Conservation (phyloP, 805 yeast genomes). For the Schwanniomyces pseudopolymorphus region DNA sequence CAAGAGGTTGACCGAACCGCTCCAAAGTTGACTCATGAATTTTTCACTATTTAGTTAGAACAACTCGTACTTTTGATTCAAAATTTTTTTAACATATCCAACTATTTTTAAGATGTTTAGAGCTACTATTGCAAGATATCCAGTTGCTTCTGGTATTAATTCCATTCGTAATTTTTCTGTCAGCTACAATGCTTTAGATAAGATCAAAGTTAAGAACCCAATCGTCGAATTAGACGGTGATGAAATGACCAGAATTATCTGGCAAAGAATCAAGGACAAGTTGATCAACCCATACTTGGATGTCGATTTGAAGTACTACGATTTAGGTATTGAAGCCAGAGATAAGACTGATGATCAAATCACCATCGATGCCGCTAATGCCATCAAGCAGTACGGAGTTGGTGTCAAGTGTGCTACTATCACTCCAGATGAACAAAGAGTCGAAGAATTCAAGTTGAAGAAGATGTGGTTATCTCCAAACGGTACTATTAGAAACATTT, state of each 20-base stretch:
- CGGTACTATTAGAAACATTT: constrained; percentile 78
- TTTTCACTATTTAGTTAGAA: background rate
- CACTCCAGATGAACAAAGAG: constrained; percentile 81
- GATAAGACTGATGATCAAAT: constrained; percentile 72
- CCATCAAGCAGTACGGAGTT: constrained; percentile 71
- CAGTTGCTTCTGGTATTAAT: constrained; percentile 2
- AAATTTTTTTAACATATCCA: background rate
- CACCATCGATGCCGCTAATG: constrained; percentile 77
- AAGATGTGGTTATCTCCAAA: constrained; percentile 88
- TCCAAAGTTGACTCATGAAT: constrained; percentile 1
- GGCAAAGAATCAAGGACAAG: constrained; percentile 71
- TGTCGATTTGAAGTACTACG: constrained; percentile 74
- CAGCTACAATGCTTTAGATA: constrained; percentile 19
- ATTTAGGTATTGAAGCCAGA: constrained; percentile 65
- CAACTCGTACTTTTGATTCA: background rate
- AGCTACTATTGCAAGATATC: constrained; percentile 8
- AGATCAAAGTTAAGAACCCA: constrained; percentile 70
- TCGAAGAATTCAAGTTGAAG: constrained; percentile 67
- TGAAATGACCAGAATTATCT: constrained; percentile 83
- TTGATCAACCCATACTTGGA: constrained; percentile 69
- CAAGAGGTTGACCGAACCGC: constrained; percentile 1
- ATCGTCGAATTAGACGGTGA: constrained; percentile 82
- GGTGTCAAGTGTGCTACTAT: constrained; percentile 86
- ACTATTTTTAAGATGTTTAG: constrained; percentile 9
- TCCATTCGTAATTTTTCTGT: constrained; percentile 13